Evolutionary conservation across 805 yeast genomes (phyloP).

Genomic region (Starmerella roubikii): DNA sequence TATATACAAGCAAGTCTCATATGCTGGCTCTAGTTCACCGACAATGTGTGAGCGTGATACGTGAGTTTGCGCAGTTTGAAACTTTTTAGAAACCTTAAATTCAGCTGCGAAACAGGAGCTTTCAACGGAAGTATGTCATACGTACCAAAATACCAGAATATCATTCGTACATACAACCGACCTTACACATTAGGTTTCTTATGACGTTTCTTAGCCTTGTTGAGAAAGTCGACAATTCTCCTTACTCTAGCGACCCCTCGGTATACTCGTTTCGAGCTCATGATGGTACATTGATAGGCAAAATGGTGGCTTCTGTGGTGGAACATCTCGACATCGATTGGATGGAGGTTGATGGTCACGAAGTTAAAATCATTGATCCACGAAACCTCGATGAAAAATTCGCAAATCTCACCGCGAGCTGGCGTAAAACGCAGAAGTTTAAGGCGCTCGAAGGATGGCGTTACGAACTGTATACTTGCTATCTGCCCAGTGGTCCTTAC

Average conservation of each 20-base stretch:
- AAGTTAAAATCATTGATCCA: conserved; percentile 6
- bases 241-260: conserved; percentile 2
- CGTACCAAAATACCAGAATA: too few species aligned
- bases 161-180: too few species aligned
- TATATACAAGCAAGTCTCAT: too few species aligned
- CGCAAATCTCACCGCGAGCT: conserved; percentile 15
- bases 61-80: too few species aligned
- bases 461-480: conserved; percentile 64
- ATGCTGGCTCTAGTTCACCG: too few species aligned
- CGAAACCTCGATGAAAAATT: conserved; percentile 8
- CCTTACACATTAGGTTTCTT: too few species aligned
- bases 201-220: conserved; percentile 6
- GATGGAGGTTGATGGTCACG: conserved; percentile 3
- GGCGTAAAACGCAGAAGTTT: conserved; percentile 20
- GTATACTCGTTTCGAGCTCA: conserved; percentile 23
- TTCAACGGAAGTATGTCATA: too few species aligned
- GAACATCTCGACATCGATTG: conserved; percentile 3
- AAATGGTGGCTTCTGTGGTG: conserved; percentile 12
- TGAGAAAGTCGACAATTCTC: conserved; percentile 13
- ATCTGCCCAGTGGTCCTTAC: conserved; percentile 48
- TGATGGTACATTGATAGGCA: conserved; percentile 23
- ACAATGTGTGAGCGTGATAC: too few species aligned
- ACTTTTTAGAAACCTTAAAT: too few species aligned
- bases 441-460: conserved; percentile 48
- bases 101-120: too few species aligned